These are phyloP conservation scores for Globisporangium spiculum DNA, from an alignment of 352 stramenopile species.

Conservation along the genomic window DNA sequence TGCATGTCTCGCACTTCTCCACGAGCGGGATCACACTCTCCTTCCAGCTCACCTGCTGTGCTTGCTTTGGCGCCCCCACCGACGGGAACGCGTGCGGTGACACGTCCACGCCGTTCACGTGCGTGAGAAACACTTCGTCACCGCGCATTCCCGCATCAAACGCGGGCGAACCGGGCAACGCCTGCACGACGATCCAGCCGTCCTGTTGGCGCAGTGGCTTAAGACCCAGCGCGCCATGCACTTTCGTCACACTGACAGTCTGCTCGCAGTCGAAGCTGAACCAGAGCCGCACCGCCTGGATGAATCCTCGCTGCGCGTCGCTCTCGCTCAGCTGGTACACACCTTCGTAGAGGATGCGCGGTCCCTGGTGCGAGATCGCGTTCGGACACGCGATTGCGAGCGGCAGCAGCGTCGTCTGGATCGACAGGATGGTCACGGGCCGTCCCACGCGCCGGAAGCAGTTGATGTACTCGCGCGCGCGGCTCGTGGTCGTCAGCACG, in stretches of 20 bases:
- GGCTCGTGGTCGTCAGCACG: conserved; percentile 60
- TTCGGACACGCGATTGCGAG: conserved; percentile 58
- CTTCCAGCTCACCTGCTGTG: conserved; percentile 56
- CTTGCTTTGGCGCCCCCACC: conserved; percentile 28
- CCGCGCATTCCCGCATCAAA: conserved; percentile 72
- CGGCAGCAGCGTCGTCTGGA: conserved; percentile 61
- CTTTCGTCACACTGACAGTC: conserved; percentile 78
- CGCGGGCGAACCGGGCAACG: conserved; percentile 53
- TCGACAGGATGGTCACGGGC: conserved; percentile 65
- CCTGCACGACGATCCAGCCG: conserved; percentile 74
- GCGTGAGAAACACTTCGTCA: conserved; percentile 76
- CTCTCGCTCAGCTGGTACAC: conserved; percentile 53
- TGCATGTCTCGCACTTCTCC: conserved; percentile 71
- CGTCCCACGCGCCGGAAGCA: conserved; percentile 49
- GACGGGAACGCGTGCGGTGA: conserved; percentile 68
- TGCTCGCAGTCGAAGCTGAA: conserved; percentile 83
- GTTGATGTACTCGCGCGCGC: conserved; percentile 63
- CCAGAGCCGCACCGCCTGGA: conserved; percentile 71
- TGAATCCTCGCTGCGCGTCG: conserved; percentile 52
- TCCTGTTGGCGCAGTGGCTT: conserved; percentile 76
- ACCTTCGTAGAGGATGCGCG: conserved; percentile 55
- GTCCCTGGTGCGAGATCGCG: conserved; percentile 60
- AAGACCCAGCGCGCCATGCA: conserved; percentile 57
- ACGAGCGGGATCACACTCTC: conserved; percentile 74
- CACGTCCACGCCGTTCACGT: conserved; percentile 78